These are phyloP conservation scores for Saccharomycopsis lassenensis DNA, from an alignment of 805 yeast genomes.

Conservation along the genomic window DNA sequence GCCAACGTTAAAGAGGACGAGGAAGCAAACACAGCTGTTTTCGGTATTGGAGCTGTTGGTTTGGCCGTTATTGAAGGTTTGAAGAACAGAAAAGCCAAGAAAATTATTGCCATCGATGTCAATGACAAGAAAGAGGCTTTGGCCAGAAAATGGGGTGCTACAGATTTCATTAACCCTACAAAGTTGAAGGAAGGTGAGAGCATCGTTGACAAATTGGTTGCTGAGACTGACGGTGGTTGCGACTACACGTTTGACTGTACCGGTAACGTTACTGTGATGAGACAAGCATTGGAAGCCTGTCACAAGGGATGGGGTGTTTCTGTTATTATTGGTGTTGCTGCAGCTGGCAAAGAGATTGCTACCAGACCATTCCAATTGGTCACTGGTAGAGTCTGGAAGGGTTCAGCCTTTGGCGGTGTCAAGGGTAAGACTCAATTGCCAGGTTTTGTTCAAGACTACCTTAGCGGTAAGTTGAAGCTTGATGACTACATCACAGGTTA, in stretches of 20 bases:
- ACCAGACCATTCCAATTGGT: constrained; percentile 98
- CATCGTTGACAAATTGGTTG: constrained; percentile 73
- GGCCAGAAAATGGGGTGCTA: constrained; percentile 88
- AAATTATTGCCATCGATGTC: constrained; percentile 78
- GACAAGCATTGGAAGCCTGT: constrained; percentile 91
- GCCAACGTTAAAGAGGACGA: constrained; percentile 88
- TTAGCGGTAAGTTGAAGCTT: constrained; percentile 71
- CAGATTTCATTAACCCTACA: constrained; percentile 81
- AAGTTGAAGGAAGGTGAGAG: constrained; percentile 59
- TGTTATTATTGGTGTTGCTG: constrained; percentile 94
- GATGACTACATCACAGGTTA: constrained; percentile 94
- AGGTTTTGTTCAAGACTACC: constrained; percentile 75
- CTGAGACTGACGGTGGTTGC: constrained; percentile 93
- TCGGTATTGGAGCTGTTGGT: constrained; percentile 98
- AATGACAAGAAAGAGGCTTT: constrained; percentile 76
- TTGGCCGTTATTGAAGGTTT: constrained; percentile 96
- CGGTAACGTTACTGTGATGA: constrained; percentile 92
- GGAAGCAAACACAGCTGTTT: constrained; percentile 66
- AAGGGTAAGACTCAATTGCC: constrained; percentile 96
- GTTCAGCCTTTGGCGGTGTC: constrained; percentile 99
- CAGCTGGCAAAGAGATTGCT: constrained; percentile 93
- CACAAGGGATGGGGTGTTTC: constrained; percentile 99
- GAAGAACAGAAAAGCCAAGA: constrained; percentile 64
- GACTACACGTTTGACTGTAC: constrained; percentile 97
- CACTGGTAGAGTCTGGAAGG: constrained; percentile 98